Base-by-base conservation (phyloP, 306 rosid genomes). In the Calophaca sinica region DNA sequence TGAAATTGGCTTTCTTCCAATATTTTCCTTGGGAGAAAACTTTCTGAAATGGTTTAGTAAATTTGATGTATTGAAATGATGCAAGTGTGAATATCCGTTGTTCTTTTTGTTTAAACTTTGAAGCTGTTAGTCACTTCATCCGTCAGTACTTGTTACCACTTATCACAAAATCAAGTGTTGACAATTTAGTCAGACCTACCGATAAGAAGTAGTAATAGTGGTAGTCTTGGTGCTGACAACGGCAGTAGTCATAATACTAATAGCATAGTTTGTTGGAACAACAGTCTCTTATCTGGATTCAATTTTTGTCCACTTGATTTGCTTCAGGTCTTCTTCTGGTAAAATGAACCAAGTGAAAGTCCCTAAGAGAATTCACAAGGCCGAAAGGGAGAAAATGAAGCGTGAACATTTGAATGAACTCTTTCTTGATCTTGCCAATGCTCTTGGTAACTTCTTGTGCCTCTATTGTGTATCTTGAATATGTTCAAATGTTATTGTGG, bases 341-440 rank as follows among this genome's bases (percentile, higher is more conserved):
- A 86, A 78, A 78, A 87, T 65, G 82, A 87, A 60, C 53, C 82
- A 61, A 79, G 84, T 45, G 83, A 94, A 87, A 85, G 81, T 78
- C 45, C 97, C 97, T 7, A 92, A 79, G 77, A 87, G 96, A 78
- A 78, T 92, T 76, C 96, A 86, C 84, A 94, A 94, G 89, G 86
- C 99, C 14, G 98, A 88, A 87, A 89, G 93, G 87, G 99, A 94
- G 90, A 94, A 85, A 82, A 68, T 81, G 90, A 94, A 94, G 91
- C 93, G 99, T 3, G 99, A 90, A 62, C 93, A 84, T 61, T 85
- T 92, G 79, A 94, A 94, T 9, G 93, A 92, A 38, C 92, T 90
- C 65, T 92, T 94, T 83, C 77, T 92, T n/a, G 92, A 89, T 77
- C 93, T 94, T 39, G 89, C 97, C 61, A 76, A 73, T 72, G 85